Evolutionary conservation across 176 grass and related monocot species (phyloP), one percentile per base, ranked within the genome.

Genomic region (Eragrostis curvula): DNA sequence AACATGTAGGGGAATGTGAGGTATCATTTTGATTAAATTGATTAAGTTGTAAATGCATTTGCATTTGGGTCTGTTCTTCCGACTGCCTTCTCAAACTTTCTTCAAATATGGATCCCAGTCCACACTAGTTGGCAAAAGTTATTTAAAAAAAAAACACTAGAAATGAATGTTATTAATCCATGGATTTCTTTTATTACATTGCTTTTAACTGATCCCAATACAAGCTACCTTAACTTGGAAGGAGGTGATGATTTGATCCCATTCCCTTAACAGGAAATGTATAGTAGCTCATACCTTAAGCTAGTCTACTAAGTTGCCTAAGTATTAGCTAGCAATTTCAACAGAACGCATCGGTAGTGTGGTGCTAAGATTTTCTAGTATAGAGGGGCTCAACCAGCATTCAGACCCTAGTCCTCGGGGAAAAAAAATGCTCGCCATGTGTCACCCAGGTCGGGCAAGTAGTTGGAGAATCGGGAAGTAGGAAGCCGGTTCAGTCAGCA

Each of bases 281-380:
- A 30, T 7, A 48, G 58, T 18, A 32, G 58, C 9, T 15, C 52
- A 27, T 50, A 40, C 8, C 39, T 72, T n/a, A 17, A 48, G 16
- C n/a, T 43, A 17, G 30, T 28, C 5, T 64, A 80, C 1, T 55
- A 32, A 55, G n/a, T 80, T 69, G 64, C 78, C 32, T 67, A 52
- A 53, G 13, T 12, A 50, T 8, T 1, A 17, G 28, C 24, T 39
- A 51, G 15, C 43, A 49, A 23, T 44, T 6, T 71, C 51, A 47
- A 30, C 15, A 43, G 44, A 13, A 24, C 24, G 21, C 21, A 9
- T 6, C 11, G 9, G 55, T 58, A 58, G 7, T 2, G 7, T 10
- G 55, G 1, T 58, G 21, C 55, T 58, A 58, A 55, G 21, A 23
- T 8, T 21, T 36, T 24, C 15, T 18, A 52, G 50, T 52, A 18